Evolutionary conservation across 129 eudicot genomes (phyloP).

Genomic region (Deinandra increscens): DNA sequence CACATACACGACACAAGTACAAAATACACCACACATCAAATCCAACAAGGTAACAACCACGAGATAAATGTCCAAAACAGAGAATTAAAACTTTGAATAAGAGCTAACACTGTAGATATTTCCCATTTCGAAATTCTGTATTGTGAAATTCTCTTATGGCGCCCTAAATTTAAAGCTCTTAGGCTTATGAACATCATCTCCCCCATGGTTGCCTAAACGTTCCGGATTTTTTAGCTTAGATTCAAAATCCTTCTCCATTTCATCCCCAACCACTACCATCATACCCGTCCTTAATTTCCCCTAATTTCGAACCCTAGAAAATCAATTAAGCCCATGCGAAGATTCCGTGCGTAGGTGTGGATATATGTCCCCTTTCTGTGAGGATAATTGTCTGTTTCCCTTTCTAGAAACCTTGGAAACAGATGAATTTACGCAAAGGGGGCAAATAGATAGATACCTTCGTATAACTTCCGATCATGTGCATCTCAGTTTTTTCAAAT

Average conservation of each 20-base stretch:
- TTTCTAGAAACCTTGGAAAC: too few relatives aligned
- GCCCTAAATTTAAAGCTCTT: constrained; percentile 88
- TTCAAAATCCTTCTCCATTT: constrained; percentile 91
- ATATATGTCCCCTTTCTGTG: neutral
- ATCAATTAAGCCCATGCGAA: constrained; percentile 10
- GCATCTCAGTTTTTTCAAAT: constrained; percentile 26
- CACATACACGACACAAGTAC: too few relatives aligned
- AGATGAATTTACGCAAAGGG: too few relatives aligned
- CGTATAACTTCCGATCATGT: too few relatives aligned
- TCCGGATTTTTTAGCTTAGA: constrained; percentile 68
- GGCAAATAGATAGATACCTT: too few relatives aligned
- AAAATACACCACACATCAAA: too few relatives aligned
- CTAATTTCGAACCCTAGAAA: constrained; percentile 21
- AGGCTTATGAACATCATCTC: constrained; percentile 38
- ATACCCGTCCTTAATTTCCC: constrained; percentile 28
- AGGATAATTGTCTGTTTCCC: neutral
- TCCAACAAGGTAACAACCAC: too few relatives aligned
- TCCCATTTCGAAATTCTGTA: constrained; percentile 93
- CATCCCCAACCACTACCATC: constrained; percentile 55
- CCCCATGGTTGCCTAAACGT: constrained; percentile 34
- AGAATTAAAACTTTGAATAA: constrained; percentile 73
- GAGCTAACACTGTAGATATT: constrained; percentile 99
- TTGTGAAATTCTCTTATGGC: constrained; percentile 82
- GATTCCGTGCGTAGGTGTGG: neutral
- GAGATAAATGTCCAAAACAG: too few relatives aligned